Percentiles rank a stretch among this genome's conserved stretches.
phyloP scores from a whole-genome alignment of 805 yeast genomes.

The Komagataella pastoris region DNA sequence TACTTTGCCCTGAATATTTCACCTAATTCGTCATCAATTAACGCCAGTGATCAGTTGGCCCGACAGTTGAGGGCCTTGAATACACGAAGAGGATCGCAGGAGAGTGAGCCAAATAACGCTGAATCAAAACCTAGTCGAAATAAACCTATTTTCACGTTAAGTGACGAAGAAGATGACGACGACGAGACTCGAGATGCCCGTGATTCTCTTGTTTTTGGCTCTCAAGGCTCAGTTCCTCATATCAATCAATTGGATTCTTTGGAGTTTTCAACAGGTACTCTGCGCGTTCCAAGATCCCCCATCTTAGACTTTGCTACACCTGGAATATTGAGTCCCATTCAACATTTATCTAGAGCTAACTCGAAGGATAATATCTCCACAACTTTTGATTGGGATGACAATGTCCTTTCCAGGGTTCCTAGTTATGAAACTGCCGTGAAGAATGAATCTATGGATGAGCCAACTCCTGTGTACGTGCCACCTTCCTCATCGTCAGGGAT shows the following conservation, averaged over 20 bases:
- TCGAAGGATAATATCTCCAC: slow-evolving; percentile 23
- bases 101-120: slow-evolving; percentile 11
- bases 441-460: slow-evolving; percentile 31
- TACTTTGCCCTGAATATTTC: slow-evolving; percentile 1
- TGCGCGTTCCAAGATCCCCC: slow-evolving; percentile 4
- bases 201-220: slow-evolving; percentile 14
- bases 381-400: slow-evolving; percentile 24
- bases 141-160: slow-evolving; percentile 16
- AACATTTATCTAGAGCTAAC: slow-evolving; percentile 44
- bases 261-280: background rate
- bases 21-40: slow-evolving; percentile 4
- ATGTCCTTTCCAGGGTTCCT: slow-evolving; percentile 58
- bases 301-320: slow-evolving; percentile 20
- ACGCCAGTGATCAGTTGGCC: slow-evolving; percentile 21
- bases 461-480: slow-evolving; percentile 65
- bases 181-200: background rate
- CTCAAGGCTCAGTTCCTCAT: background rate
- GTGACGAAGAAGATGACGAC: slow-evolving; percentile 15
- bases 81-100: slow-evolving; percentile 28
- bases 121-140: slow-evolving; percentile 3
- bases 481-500: slow-evolving; percentile 28
- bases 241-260: background rate
- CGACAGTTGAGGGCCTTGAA: slow-evolving; percentile 40
- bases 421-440: slow-evolving; percentile 72
- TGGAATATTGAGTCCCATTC: slow-evolving; percentile 38